phyloP scores from a whole-genome alignment of 169 alveolate genomes.

The Babesia bovis region DNA sequence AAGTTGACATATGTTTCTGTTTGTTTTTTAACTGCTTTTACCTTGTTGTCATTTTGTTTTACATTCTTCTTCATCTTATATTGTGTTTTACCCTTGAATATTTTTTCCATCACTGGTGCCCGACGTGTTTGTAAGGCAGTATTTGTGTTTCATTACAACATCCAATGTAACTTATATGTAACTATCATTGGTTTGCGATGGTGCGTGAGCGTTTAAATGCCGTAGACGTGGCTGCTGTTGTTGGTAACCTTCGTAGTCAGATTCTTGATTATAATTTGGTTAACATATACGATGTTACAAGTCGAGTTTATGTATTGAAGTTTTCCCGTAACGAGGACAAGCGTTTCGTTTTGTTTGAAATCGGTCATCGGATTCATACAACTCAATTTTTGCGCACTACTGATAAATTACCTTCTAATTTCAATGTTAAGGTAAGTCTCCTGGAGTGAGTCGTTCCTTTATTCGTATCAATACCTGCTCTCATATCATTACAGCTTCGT shows the following conservation, averaged over 20 bases:
- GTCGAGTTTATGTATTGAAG: slow-evolving; percentile 71
- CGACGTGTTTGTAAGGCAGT: slow-evolving; percentile 29
- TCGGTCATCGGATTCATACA: slow-evolving; percentile 74
- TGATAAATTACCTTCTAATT: slow-evolving; percentile 76
- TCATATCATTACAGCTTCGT: slow-evolving; percentile 54
- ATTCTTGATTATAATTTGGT: slow-evolving; percentile 67
- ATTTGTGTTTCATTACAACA: neutral
- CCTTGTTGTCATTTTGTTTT: slow-evolving; percentile 1
- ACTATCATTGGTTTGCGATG: slow-evolving; percentile 32
- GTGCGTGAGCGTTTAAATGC: slow-evolving; percentile 77
- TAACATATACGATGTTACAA: slow-evolving; percentile 76
- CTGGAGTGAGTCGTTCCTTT: neutral
- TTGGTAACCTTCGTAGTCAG: slow-evolving; percentile 56
- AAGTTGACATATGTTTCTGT: slow-evolving; percentile 35
- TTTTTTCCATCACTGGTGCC: neutral
- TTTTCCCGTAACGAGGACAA: slow-evolving; percentile 75
- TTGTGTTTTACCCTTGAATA: neutral
- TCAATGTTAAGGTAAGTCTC: slow-evolving; percentile 69
- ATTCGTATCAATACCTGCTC: neutral
- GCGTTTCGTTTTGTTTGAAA: slow-evolving; percentile 70
- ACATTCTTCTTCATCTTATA: slow-evolving; percentile 36
- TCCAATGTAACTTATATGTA: too few species aligned
- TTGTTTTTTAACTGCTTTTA: slow-evolving; percentile 36
- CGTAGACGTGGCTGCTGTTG: slow-evolving; percentile 72
- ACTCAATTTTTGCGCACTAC: slow-evolving; percentile 73